Evolutionary conservation across 495 filamentous ascomycete genomes (phyloP).

Genomic region (Trichodelitschia bisporula): DNA sequence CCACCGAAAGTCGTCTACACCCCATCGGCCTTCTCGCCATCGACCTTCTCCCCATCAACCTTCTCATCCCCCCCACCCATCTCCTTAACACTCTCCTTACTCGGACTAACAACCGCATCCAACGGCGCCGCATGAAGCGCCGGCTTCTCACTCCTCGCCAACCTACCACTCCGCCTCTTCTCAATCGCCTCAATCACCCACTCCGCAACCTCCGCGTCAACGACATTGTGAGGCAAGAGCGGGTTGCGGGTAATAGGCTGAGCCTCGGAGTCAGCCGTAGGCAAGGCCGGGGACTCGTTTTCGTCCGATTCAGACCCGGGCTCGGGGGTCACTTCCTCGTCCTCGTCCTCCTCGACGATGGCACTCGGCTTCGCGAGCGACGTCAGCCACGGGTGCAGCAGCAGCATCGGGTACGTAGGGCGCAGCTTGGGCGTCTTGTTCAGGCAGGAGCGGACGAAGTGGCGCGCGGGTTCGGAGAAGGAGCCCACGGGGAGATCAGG

Average conservation of each 20-base stretch:
- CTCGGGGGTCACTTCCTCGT: conserved; percentile 11
- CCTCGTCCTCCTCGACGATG: conserved; percentile 53
- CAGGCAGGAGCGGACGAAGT: conserved; percentile 74
- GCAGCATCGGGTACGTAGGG: conserved; percentile 69
- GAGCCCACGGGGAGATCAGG: conserved; percentile 55
- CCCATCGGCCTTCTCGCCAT: too few relatives aligned
- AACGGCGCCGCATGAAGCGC: conserved; percentile 20
- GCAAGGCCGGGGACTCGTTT: conserved; percentile 11
- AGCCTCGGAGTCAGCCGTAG: conserved; percentile 19
- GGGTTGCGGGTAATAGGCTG: conserved; percentile 6
- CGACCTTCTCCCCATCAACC: too few relatives aligned
- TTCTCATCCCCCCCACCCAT: too few relatives aligned
- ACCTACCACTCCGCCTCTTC: conserved; percentile 11
- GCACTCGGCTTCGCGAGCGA: conserved; percentile 59
- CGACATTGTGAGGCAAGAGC: conserved; percentile 10
- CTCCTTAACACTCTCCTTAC: too few relatives aligned
- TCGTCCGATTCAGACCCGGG: conserved; percentile 39
- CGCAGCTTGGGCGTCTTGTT: conserved; percentile 81
- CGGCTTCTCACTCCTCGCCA: conserved; percentile 17
- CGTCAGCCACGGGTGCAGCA: conserved; percentile 73
- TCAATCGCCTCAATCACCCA: conserved; percentile 53
- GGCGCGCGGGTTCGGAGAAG: conserved; percentile 56
- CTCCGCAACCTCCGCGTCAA: conserved; percentile 54
- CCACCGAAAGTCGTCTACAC: too few relatives aligned
- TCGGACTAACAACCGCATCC: conserved; percentile 16